A percentile compares a stretch with the other conserved stretches of the same genome.
These are phyloP conservation scores for Moricandia arvensis DNA, from an alignment of 345 rosid genomes.

Conservation along the genomic window DNA sequence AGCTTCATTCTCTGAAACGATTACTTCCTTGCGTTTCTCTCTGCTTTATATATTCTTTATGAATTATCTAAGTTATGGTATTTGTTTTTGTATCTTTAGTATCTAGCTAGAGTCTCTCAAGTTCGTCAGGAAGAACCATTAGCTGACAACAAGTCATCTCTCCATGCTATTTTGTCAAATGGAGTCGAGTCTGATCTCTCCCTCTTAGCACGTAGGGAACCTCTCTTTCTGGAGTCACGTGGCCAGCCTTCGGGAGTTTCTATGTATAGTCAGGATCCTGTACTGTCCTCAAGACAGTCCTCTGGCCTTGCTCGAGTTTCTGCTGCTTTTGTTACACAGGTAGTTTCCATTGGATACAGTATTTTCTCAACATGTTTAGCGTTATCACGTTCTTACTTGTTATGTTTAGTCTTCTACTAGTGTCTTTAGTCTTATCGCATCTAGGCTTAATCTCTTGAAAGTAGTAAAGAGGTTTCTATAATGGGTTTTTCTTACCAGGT, in stretches of 20 bases:
- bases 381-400: not conserved
- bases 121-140: conserved; percentile 52
- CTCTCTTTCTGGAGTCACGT: conserved; percentile 50
- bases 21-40: not conserved
- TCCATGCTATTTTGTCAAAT: conserved; percentile 39
- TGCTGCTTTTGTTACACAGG: conserved; percentile 66
- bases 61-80: not conserved
- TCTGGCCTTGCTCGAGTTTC: conserved; percentile 48
- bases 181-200: conserved; percentile 44
- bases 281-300: conserved; percentile 46
- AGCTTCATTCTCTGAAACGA: conserved; percentile 24
- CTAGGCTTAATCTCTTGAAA: not conserved
- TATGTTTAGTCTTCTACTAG: not conserved
- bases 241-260: conserved; percentile 53
- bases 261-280: conserved; percentile 60
- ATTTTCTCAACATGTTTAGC: no score
- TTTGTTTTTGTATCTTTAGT: conserved; percentile 33
- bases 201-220: conserved; percentile 52
- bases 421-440: not conserved
- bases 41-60: no score
- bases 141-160: conserved; percentile 46
- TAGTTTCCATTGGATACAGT: conserved; percentile 3
- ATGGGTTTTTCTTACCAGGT: conserved; percentile 41
- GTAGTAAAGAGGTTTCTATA: not conserved
- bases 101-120: conserved; percentile 50